Base-by-base conservation (phyloP, 768 basidiomycete species). In the Amanita rubescens region DNA sequence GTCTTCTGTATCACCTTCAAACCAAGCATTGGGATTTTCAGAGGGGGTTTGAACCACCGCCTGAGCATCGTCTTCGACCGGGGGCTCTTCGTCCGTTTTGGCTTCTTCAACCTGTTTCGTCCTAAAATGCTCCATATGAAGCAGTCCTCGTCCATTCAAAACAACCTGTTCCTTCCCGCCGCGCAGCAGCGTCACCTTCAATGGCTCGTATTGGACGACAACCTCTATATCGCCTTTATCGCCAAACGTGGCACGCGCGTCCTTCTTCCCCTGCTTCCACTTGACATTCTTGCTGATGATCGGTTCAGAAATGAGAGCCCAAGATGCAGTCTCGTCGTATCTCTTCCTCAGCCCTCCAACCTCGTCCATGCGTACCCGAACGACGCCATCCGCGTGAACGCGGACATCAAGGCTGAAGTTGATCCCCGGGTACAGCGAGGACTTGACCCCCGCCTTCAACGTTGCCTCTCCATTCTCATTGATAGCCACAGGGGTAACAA, bases 41-140 rank as follows among this genome's bases (percentile, higher is more conserved):
- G 53, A 33, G 14, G 44, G 22, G 20, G 41, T 24, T n/a, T 49
- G 54, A 17, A 53, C 10, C 24, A 46, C 52, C 11, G 24, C 52
- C 25, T 55, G 54, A 6, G 45, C 45, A 9, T 42, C 47, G 9
- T 43, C 52, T 45, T 53, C 52, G 8, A 32, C 19, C 6, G 51
- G 15, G 3, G 6, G 15, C n/a, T 72, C 56, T 67, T 76, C 74
- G 48, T 75, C 70, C 7, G 72, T 73, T 32, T 66, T 62, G 39
- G 74, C 75, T 56, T 73, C 69, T 8, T 63, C 70, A 9, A 71
- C 67, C n/a, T 69, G 65, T 63, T 86, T 84, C 19, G 75, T 75
- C 60, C 90, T 87, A 76, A 94, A 97, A 68, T 98, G 96, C 64
- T 99, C 96, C 95, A 99, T 94, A 60, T 98, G 94, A 58, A 99